These are phyloP conservation scores for Hypomontagnella monticulosa DNA, from an alignment of 495 filamentous ascomycete species.

Conservation along the genomic window DNA sequence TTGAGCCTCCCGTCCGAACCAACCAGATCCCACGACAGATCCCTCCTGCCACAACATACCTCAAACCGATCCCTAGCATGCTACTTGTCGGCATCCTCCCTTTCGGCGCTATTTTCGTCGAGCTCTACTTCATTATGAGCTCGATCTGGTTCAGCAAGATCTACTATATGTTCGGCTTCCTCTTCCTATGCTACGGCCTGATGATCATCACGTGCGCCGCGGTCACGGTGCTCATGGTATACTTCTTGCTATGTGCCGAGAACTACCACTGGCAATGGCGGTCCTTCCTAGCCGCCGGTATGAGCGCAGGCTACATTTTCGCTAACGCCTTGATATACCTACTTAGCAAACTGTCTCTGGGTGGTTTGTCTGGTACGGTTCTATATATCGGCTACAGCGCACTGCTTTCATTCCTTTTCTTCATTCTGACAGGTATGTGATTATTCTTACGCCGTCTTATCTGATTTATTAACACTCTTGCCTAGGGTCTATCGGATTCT, in stretches of 20 bases:
- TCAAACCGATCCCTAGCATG: conserved; percentile 86
- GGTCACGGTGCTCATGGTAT: conserved; percentile 90
- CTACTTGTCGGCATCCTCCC: conserved; percentile 90
- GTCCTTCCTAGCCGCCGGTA: conserved; percentile 86
- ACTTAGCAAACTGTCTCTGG: conserved; percentile 82
- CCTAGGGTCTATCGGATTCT: conserved; percentile 91
- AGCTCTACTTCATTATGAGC: conserved; percentile 98
- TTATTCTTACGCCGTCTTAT: background rate
- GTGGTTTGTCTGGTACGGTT: conserved; percentile 83
- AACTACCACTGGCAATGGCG: conserved; percentile 99
- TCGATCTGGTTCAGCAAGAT: conserved; percentile 97
- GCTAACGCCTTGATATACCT: conserved; percentile 88
- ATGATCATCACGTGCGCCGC: conserved; percentile 97
- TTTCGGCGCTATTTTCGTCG: conserved; percentile 95
- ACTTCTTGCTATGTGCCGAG: conserved; percentile 93
- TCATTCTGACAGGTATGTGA: conserved; percentile 85
- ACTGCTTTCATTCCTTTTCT: conserved; percentile 88
- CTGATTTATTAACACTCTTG: conserved; percentile 33
- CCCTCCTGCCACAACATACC: conserved; percentile 80
- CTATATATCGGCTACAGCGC: conserved; percentile 93
- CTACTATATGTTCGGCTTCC: conserved; percentile 99
- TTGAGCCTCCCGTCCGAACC: conserved; percentile 85
- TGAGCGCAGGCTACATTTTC: conserved; percentile 90
- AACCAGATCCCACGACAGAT: conserved; percentile 99
- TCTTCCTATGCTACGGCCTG: conserved; percentile 95